phyloP scores from a whole-genome alignment of 306 rosid species.

The Quercus alba region DNA sequence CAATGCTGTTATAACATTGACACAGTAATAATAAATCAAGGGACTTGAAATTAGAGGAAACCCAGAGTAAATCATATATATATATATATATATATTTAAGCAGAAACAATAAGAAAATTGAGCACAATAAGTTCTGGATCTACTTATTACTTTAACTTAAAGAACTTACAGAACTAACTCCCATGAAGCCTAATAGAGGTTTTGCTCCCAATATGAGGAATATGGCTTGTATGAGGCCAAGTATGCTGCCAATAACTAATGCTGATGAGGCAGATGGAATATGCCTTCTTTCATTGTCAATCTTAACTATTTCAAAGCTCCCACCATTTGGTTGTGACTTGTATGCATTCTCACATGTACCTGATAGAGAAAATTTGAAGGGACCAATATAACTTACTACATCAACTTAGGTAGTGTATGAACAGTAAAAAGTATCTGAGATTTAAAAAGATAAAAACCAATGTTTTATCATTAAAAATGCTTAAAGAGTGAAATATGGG shows the following conservation, averaged over 20 bases:
- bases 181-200: conserved; percentile 88
- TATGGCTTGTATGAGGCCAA: conserved; percentile 73
- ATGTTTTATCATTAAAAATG: neutral
- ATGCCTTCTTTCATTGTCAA: conserved; percentile 44
- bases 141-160: neutral
- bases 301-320: conserved; percentile 40
- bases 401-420: conserved; percentile 1
- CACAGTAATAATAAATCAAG: neutral
- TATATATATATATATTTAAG: no score
- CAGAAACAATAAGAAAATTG: neutral
- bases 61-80: neutral
- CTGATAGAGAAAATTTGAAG: conserved; percentile 22
- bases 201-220: conserved; percentile 78
- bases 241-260: conserved; percentile 72
- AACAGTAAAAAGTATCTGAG: neutral
- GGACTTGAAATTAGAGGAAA: neutral
- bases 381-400: conserved; percentile 1
- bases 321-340: conserved; percentile 29
- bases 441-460: neutral
- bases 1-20: conserved; percentile 1
- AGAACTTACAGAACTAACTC: conserved; percentile 66
- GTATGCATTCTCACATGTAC: conserved; percentile 33
- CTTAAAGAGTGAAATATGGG: neutral
- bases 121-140: neutral
- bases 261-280: conserved; percentile 97